These are phyloP conservation scores for Chrysosporium queenslandicum DNA, from an alignment of 2,329 filamentous ascomycete genomes.

Conservation along the genomic window DNA sequence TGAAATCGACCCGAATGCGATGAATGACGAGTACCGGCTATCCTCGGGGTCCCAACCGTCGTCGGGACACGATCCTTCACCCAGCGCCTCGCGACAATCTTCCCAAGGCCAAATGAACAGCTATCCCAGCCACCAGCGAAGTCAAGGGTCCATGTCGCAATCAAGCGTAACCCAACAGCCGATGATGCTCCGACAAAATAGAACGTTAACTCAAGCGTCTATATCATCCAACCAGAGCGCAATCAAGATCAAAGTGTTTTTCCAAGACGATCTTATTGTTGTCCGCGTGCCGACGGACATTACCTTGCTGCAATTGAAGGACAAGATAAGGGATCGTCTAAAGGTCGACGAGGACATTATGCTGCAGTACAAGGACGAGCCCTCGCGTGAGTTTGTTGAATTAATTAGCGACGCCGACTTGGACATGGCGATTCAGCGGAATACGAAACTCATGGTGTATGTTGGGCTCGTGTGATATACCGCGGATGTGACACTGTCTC, in stretches of 20 bases:
- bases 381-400: constrained; percentile 61
- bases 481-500: not conserved
- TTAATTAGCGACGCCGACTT: constrained; percentile 73
- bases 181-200: constrained; percentile 41
- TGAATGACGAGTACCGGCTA: constrained; percentile 53
- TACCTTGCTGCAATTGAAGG: constrained; percentile 63
- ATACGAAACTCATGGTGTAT: constrained; percentile 76
- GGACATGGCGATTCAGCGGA: constrained; percentile 66
- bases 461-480: constrained; percentile 34
- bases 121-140: constrained; percentile 37
- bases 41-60: constrained; percentile 61
- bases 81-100: constrained; percentile 54
- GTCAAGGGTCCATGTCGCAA: constrained; percentile 24
- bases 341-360: constrained; percentile 68
- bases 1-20: constrained; percentile 60
- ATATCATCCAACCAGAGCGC: constrained; percentile 38
- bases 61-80: constrained; percentile 51
- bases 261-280: constrained; percentile 81
- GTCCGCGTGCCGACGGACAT: constrained; percentile 80
- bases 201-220: constrained; percentile 43
- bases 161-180: constrained; percentile 19
- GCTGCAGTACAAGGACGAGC: constrained; percentile 79
- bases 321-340: constrained; percentile 75
- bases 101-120: constrained; percentile 54
- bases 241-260: constrained; percentile 93